These are phyloP conservation scores for Boletus reticuloceps DNA, from an alignment of 768 basidiomycete genomes.

Conservation along the genomic window DNA sequence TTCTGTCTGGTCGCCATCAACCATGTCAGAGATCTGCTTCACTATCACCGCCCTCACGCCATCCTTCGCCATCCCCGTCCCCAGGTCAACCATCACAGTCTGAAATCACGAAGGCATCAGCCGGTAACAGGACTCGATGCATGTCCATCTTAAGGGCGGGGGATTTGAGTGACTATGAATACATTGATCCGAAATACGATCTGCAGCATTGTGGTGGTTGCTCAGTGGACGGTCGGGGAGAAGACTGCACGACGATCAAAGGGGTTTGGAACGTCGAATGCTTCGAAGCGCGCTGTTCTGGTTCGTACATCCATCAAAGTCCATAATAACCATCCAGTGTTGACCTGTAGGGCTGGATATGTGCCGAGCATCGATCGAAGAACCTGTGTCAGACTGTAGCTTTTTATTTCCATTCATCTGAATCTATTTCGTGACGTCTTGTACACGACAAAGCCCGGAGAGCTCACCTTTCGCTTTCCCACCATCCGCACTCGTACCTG, in stretches of 20 bases:
- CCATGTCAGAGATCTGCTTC: constrained; percentile 37
- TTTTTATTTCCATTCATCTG: not conserved
- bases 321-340: constrained; percentile 1
- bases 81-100: constrained; percentile 15
- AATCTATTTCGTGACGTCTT: not conserved
- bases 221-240: constrained; percentile 54
- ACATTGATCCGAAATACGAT: constrained; percentile 60
- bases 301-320: constrained; percentile 34
- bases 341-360: constrained; percentile 16
- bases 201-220: constrained; percentile 80
- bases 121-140: constrained; percentile 49
- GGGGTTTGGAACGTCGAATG: constrained; percentile 74
- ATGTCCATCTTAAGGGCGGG: constrained; percentile 47
- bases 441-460: too few relatives aligned
- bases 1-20: constrained; percentile 44
- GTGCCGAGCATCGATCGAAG: constrained; percentile 12
- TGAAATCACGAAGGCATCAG: constrained; percentile 36
- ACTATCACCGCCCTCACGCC: constrained; percentile 26
- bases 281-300: constrained; percentile 48
- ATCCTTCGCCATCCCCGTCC: constrained; percentile 31
- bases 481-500: too few relatives aligned
- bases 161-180: constrained; percentile 50
- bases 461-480: too few relatives aligned
- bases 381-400: constrained; percentile 11
- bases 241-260: constrained; percentile 68